phyloP scores from a whole-genome alignment of 192 early-diverging fungal species.

The Rhizoclosmatium sp. region DNA sequence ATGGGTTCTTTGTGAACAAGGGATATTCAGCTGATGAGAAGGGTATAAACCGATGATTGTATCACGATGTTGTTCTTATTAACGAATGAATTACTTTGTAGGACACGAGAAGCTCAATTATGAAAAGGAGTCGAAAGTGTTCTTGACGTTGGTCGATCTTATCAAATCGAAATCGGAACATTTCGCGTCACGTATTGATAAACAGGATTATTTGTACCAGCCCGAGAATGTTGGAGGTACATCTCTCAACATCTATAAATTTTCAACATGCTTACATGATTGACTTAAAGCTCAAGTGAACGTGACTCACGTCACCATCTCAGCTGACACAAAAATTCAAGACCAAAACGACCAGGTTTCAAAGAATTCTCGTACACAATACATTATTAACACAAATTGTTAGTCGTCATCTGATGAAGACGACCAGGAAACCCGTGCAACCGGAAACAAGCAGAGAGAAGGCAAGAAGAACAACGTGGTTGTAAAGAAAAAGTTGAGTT shows the following conservation, averaged over 20 bases:
- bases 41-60: slow-evolving; percentile 39
- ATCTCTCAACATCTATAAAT: slow-evolving; percentile 15
- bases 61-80: slow-evolving; percentile 14
- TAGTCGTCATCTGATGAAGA: neutral
- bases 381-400: neutral
- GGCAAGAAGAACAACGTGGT: neutral
- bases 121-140: slow-evolving; percentile 55
- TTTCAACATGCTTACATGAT: neutral
- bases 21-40: slow-evolving; percentile 61
- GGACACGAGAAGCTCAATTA: slow-evolving; percentile 62
- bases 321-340: neutral
- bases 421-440: neutral
- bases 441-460: neutral
- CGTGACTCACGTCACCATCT: neutral
- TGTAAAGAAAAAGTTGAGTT: neutral
- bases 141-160: slow-evolving; percentile 57
- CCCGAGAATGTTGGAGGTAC: slow-evolving; percentile 37
- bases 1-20: slow-evolving; percentile 68
- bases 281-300: too few species aligned
- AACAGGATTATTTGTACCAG: slow-evolving; percentile 64
- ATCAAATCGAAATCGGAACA: slow-evolving; percentile 50
- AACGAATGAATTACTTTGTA: slow-evolving; percentile 25
- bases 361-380: too few species aligned
- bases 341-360: too few species aligned
- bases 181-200: slow-evolving; percentile 56